A percentile compares a stretch with the other conserved stretches of the same genome.
Conservation (phyloP, 192 early-diverging fungal genomes). For the Fimicolochytrium jonesii region DNA sequence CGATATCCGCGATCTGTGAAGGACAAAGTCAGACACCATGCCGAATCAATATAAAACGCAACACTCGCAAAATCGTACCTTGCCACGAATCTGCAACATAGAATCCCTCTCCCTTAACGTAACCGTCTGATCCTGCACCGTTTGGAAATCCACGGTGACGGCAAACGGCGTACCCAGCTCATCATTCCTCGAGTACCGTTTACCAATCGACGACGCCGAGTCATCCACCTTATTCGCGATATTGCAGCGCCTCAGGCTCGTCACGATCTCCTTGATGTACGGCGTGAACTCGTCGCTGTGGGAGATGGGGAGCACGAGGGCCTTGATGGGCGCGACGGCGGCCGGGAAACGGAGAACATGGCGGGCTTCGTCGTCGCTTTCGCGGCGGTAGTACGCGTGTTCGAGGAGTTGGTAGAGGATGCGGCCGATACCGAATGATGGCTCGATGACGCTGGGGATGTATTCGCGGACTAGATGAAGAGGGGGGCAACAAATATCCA, state of each 20-base stretch:
- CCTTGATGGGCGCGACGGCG: slow-evolving; percentile 91
- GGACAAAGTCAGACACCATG: background rate
- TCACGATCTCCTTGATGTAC: slow-evolving; percentile 59
- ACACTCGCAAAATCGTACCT: slow-evolving; percentile 18
- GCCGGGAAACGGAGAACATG: slow-evolving; percentile 88
- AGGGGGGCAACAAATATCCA: too few relatives aligned
- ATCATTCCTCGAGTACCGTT: slow-evolving; percentile 95
- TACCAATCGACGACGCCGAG: slow-evolving; percentile 83
- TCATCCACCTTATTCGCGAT: slow-evolving; percentile 87
- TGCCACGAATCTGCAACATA: slow-evolving; percentile 88
- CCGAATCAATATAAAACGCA: background rate
- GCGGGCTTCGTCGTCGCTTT: slow-evolving; percentile 79
- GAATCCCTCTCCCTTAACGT: slow-evolving; percentile 97
- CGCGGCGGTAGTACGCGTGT: slow-evolving; percentile 88
- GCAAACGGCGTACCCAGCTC: slow-evolving; percentile 97
- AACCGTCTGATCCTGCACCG: slow-evolving; percentile 87
- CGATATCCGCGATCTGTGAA: slow-evolving; percentile 41
- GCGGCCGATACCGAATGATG: slow-evolving; percentile 98
- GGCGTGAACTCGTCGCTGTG: slow-evolving; percentile 68
- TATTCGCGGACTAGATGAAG: slow-evolving; percentile 84
- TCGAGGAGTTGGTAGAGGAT: slow-evolving; percentile 95
- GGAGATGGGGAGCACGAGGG: slow-evolving; percentile 83
- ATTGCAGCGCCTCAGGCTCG: slow-evolving; percentile 66
- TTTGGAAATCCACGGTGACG: slow-evolving; percentile 97
- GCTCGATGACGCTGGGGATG: slow-evolving; percentile 98